Base-by-base conservation (phyloP, 345 rosid species). In the Eucalyptus camaldulensis region DNA sequence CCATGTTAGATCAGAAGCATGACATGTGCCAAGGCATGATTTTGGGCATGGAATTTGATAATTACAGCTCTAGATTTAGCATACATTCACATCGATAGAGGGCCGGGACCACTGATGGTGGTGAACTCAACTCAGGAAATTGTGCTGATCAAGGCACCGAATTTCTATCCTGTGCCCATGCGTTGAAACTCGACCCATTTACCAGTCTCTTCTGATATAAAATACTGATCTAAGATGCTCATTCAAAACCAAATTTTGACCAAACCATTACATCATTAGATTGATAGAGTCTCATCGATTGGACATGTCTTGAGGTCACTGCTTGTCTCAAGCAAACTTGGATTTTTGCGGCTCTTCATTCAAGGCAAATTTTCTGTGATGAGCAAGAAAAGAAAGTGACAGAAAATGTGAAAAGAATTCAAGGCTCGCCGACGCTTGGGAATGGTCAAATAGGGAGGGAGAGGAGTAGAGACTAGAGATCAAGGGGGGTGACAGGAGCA, bases 1-100 rank as follows among this genome's bases (percentile, higher is more conserved):
- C 83, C 83, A 37, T 19, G 22, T 72, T 10, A 40, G 83, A 72
- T 88, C 80, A 27, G 69, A 85, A 86, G 89, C 86, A 60, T 8
- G 85, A 87, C 93, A 90, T 89, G 92, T 93, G 94, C 92, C 25
- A 21, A 27, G 40, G 16, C 47, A 58, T 56, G 89, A 85, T 62
- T 8, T 91, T 33, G 90, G 90, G 85, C 65, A 80, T 65, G 49
- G 49, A 86, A 90, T 43, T 43, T 88, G 86, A 83, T 81, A 72
- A 86, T 62, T 86, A 86, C 72, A 51, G 47, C 43, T 86, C 54
- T 44, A 56, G 11, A 37, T 72, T 72, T 72, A 72, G 83, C 45
- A 2, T 19, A 10, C 45, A 37, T 72, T 72, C 83, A 11, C 83
- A 72, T 72, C 83, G 43, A 72, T 19, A 67, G 88, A 92, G 89